Percentiles rank a stretch among this genome's conserved stretches.
Conservation (phyloP, 2,329 filamentous ascomycete genomes). For the Curvularia eragrostidis region DNA sequence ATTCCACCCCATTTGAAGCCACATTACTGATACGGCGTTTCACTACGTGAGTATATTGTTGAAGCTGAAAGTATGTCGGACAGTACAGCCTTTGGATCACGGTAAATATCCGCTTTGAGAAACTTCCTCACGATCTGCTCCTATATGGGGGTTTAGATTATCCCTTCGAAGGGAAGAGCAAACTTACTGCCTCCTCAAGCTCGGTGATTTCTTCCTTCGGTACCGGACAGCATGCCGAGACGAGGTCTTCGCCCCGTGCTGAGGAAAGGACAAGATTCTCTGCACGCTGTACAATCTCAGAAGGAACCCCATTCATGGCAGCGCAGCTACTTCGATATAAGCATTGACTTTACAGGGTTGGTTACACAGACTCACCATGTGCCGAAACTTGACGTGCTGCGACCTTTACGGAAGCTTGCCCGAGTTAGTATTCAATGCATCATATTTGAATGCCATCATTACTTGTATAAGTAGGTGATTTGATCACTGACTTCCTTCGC, state of each 20-base stretch:
- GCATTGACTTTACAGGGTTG: neutral
- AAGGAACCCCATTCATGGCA: constrained; percentile 81
- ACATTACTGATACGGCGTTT: neutral
- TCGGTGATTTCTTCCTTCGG: constrained; percentile 68
- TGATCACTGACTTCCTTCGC: constrained; percentile 64
- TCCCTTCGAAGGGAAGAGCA: neutral
- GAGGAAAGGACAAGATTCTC: constrained; percentile 73
- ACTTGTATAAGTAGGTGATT: constrained; percentile 76
- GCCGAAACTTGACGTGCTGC: constrained; percentile 82
- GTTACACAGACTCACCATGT: constrained; percentile 58
- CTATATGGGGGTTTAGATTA: constrained; percentile 25
- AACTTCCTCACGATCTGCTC: constrained; percentile 55
- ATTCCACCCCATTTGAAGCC: neutral
- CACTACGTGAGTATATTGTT: neutral
- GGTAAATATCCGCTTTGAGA: constrained; percentile 47
- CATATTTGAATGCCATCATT: constrained; percentile 26
- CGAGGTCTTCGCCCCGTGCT: constrained; percentile 76
- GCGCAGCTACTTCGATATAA: constrained; percentile 66
- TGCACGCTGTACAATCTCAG: constrained; percentile 74
- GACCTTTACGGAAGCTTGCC: constrained; percentile 62
- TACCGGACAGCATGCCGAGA: constrained; percentile 72
- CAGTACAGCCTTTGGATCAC: constrained; percentile 46
- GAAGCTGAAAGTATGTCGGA: constrained; percentile 45
- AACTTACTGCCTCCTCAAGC: constrained; percentile 69
- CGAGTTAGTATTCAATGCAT: constrained; percentile 18